Conservation (phyloP, 1,139 yeast species). For the Pichia sp. region DNA sequence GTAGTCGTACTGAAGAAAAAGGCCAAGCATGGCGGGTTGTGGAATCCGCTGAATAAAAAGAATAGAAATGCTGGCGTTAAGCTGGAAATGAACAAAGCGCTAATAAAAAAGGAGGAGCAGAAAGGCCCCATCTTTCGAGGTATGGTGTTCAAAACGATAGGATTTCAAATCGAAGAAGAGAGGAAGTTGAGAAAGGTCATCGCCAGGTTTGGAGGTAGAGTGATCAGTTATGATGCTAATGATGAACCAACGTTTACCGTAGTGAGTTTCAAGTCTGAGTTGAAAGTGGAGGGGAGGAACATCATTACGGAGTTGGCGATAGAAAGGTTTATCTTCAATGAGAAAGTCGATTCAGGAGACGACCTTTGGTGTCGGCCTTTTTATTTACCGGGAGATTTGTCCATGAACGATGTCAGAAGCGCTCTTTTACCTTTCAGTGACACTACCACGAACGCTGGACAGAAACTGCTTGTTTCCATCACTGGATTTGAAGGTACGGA, state of each 20-base stretch:
- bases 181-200: conserved; percentile 34
- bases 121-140: conserved; percentile 15
- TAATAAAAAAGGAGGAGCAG: not conserved
- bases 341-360: conserved; percentile 9
- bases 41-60: conserved; percentile 45
- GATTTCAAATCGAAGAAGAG: conserved; percentile 28
- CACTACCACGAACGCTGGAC: not conserved
- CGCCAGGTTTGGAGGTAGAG: conserved; percentile 20
- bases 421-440: conserved; percentile 23
- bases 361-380: conserved; percentile 57
- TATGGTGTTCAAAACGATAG: conserved; percentile 13
- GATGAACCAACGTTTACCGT: conserved; percentile 13
- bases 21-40: conserved; percentile 30
- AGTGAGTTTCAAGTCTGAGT: conserved; percentile 14
- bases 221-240: not conserved
- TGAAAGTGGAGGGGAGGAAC: conserved; percentile 1
- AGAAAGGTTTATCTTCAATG: conserved; percentile 46
- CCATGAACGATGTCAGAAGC: conserved; percentile 7
- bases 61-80: not conserved
- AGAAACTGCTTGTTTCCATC: conserved; percentile 39
- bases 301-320: conserved; percentile 70
- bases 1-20: conserved; percentile 24
- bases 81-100: not conserved
- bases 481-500: conserved; percentile 89
- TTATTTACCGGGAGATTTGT: conserved; percentile 26